Percentiles rank a stretch among this genome's conserved stretches.
phyloP scores from a whole-genome alignment of 345 rosid species.

The Lepidium aucheri region DNA sequence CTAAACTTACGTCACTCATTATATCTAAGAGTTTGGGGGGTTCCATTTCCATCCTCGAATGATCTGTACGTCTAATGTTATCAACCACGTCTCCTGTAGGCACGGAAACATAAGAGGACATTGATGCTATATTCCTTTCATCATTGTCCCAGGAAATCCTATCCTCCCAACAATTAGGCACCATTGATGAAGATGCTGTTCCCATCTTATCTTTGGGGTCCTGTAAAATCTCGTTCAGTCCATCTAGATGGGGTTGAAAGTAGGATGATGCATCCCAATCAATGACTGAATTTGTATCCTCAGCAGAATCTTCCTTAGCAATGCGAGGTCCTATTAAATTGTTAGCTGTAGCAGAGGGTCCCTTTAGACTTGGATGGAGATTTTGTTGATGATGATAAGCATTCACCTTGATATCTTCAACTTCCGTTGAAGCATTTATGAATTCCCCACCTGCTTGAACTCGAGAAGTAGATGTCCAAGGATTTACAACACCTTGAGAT shows the following conservation, averaged over 20 bases:
- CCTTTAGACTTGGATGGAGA: neutral
- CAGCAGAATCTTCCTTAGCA: neutral
- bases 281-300: constrained; percentile 7
- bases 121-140: constrained; percentile 9
- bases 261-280: constrained; percentile 19
- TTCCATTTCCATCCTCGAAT: constrained; percentile 3
- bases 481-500: constrained; percentile 2
- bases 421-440: neutral
- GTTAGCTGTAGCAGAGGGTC: neutral
- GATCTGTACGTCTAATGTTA: constrained; percentile 12
- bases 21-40: constrained; percentile 9
- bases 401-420: neutral
- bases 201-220: neutral
- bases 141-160: neutral
- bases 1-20: constrained; percentile 31
- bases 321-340: neutral
- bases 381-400: neutral
- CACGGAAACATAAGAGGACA: constrained; percentile 19
- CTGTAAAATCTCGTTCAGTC: constrained; percentile 9
- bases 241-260: constrained; percentile 8
- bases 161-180: constrained; percentile 17
- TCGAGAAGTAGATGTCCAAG: constrained; percentile 9
- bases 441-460: neutral
- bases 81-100: constrained; percentile 16
- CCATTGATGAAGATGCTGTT: constrained; percentile 13